Percentiles rank a stretch among this genome's conserved stretches.
These are phyloP conservation scores for Nicotiana otophora DNA, from an alignment of 257 asterid species.

Conservation along the genomic window DNA sequence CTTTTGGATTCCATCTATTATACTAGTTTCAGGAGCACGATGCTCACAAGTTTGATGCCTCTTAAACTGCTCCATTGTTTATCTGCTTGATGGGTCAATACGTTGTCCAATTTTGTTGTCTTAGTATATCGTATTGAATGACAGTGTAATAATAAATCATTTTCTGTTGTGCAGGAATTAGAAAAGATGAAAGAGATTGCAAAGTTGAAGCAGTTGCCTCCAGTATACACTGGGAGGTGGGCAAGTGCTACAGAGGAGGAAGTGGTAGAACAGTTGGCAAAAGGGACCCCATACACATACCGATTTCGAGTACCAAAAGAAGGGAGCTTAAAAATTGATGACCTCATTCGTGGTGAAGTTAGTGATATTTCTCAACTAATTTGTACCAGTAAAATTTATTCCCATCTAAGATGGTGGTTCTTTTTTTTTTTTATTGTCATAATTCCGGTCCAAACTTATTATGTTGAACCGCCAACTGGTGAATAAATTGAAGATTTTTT, in stretches of 20 bases:
- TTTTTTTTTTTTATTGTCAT: neutral
- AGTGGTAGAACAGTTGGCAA: slow-evolving; percentile 66
- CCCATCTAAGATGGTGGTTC: neutral
- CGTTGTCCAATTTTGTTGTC: neutral
- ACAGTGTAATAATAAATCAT: neutral
- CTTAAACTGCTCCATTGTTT: neutral
- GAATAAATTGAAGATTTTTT: neutral
- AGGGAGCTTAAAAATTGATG: slow-evolving; percentile 69
- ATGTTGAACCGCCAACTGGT: neutral
- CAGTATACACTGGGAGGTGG: slow-evolving; percentile 90
- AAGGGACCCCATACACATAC: slow-evolving; percentile 78
- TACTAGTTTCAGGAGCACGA: slow-evolving; percentile 1
- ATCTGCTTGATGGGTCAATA: slow-evolving; percentile 3
- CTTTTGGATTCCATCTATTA: slow-evolving; percentile 3
- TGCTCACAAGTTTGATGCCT: slow-evolving; percentile 3
- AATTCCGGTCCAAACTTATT: neutral
- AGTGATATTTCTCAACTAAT: slow-evolving; percentile 10
- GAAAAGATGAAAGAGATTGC: slow-evolving; percentile 91
- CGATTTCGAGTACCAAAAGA: slow-evolving; percentile 87
- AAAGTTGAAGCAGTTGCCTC: slow-evolving; percentile 77
- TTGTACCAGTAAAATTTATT: neutral
- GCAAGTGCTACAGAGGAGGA: slow-evolving; percentile 63
- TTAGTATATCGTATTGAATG: neutral
- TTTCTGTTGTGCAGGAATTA: slow-evolving; percentile 52
- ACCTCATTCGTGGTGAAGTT: slow-evolving; percentile 96